Evolutionary conservation across 371 early-diverging fungal species (phyloP), one percentile per base, ranked within the genome.

Genomic region (Haplosporangium sp.): DNA sequence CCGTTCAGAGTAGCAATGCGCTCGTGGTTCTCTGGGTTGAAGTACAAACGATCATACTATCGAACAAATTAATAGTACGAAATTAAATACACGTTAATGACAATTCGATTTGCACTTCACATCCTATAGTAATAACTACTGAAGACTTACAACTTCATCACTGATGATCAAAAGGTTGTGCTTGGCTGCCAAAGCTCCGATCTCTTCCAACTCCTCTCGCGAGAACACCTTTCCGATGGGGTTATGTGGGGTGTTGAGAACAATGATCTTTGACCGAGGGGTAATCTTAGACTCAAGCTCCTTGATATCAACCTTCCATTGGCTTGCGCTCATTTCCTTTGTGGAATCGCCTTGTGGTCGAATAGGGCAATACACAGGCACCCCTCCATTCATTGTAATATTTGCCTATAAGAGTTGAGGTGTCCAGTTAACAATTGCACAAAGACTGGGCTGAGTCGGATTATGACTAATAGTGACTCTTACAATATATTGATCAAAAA

Each of bases 231-330:
- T 94, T 34, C 96, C 96, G 17, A 97, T 90, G 6, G 98, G 98
- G 83, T 98, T 98, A 85, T 98, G 96, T 37, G 98, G 98, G 34
- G 97, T 98, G 84, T 97, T 98, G 81, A 98, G 69, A 7, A 98
- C 92, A 67, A 98, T 88, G 74, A 96, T 92, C 88, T 95, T 96
- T 53, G 97, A 95, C 52, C 87, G 87, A 4, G 89, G 84, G 0
- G 91, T 95, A 66, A 97, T 88, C 64, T 94, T 94, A 44, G 89
- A 85, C 65, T 91, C 88, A 11, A 98, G 86, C 81, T 97, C 95
- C 40, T 88, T 86, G 52, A 94, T 86, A 77, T 97, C 96, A 44
- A 98, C 84, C 75, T 86, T 91, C 97, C 97, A 98, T 74, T 96
- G 95, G 48, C 79, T 67, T 10, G 87, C 82, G 3, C 89, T 88